Evolutionary conservation across 2,329 filamentous ascomycete species (phyloP), one percentile per base, ranked within the genome.

Genomic region (Colletotrichum gigasporum): DNA sequence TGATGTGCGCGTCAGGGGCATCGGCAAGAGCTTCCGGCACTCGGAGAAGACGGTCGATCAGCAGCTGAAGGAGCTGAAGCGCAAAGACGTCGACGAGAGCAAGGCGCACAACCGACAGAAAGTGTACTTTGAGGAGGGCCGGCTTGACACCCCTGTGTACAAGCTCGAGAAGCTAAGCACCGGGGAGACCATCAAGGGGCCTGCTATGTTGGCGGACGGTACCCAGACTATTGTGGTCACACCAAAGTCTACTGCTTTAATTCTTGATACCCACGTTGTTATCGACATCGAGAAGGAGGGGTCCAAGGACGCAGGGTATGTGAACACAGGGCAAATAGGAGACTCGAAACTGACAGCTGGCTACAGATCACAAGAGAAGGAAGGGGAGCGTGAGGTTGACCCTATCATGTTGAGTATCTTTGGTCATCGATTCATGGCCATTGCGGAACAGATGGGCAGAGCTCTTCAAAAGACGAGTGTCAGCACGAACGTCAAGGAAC

Each of bases 151-250:
- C 0, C 90, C 93, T 0, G 87, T 97, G 52, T 97, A 94, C 78
- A 94, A 91, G 75, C 85, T 97, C 0, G 88, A 91, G 67, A 86
- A 93, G 63, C 82, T 97, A 10, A 80, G 82, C 1, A 82, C 92
- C 5, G 93, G 94, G 2, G 89, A 94, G 65, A 86, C 88, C 18
- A 82, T 97, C 56, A 81, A 84, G 50, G 94, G 94, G 0, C 94
- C 94, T 1, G 94, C 94, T 0, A 92, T 97, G 78, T 85, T 97
- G 62, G 93, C 93, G 2, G 94, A 95, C 72, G 91, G 91, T 8
- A 94, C 92, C 1, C 95, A 97, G 77, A 98, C 95, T 0, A 96
- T 98, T 67, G 92, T 97, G 0, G 89, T 97, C 3, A 92, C 92
- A 0, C 95, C 94, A 0, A 87, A 86, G 28, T 87, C 93, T 2